A percentile compares a stretch with the other conserved stretches of the same genome.
Evolutionary conservation across 305 asterid species (phyloP).

Genomic region (Fraxinus sp.): DNA sequence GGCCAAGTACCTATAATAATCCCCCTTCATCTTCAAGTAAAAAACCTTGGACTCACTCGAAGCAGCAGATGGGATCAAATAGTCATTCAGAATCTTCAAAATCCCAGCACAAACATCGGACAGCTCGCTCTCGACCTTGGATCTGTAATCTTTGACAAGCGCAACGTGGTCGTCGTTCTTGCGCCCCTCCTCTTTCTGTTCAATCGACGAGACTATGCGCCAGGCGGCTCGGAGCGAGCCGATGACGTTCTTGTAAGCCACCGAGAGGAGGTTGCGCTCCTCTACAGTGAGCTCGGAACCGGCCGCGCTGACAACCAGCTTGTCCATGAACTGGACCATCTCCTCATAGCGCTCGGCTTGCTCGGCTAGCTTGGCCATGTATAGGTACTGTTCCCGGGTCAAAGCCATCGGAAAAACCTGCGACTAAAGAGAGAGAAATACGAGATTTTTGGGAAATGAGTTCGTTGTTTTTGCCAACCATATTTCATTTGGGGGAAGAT

Average conservation of each 20-base stretch:
- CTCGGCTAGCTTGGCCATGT: constrained; percentile 64
- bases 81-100: constrained; percentile 37
- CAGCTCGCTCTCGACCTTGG: constrained; percentile 58
- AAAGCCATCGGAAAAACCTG: constrained; percentile 33
- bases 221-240: constrained; percentile 70
- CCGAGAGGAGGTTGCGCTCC: constrained; percentile 69
- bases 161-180: constrained; percentile 64
- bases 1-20: constrained; percentile 58
- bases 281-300: constrained; percentile 53
- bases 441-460: background rate
- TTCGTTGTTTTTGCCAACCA: background rate
- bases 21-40: constrained; percentile 72
- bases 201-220: constrained; percentile 62
- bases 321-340: constrained; percentile 67
- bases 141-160: constrained; percentile 63
- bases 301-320: constrained; percentile 41
- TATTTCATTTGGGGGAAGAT: background rate
- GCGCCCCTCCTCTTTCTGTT: constrained; percentile 70
- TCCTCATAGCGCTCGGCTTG: constrained; percentile 77
- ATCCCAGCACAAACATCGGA: constrained; percentile 57
- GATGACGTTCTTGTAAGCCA: constrained; percentile 74
- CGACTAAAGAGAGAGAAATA: background rate
- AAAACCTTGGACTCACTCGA: constrained; percentile 58
- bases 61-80: constrained; percentile 47
- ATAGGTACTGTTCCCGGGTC: constrained; percentile 58